These are phyloP conservation scores for Auriscalpium microsporum DNA, from an alignment of 768 basidiomycete species.

Conservation along the genomic window DNA sequence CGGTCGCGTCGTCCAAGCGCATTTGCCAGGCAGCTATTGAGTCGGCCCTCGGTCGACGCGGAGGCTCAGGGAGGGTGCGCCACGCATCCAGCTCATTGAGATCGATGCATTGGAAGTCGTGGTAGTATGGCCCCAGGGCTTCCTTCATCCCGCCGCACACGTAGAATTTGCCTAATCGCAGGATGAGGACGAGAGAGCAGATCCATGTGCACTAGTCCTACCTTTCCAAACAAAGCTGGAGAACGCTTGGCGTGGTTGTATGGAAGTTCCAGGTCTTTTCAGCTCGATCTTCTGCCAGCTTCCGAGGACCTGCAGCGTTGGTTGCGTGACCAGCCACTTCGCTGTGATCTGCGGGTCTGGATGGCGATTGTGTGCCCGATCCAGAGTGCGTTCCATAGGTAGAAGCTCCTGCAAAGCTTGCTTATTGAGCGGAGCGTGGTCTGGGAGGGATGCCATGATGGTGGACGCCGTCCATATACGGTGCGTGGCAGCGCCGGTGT, in stretches of 20 bases:
- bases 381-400: background rate
- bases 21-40: conserved; percentile 9
- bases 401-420: background rate
- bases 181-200: background rate
- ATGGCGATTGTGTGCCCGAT: conserved; percentile 2
- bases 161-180: conserved; percentile 11
- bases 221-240: conserved; percentile 8
- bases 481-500: conserved; percentile 25
- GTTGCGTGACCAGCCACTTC: conserved; percentile 1
- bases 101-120: conserved; percentile 17
- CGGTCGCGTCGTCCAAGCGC: conserved; percentile 18
- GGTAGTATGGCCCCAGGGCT: conserved; percentile 8
- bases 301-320: conserved; percentile 25
- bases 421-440: background rate
- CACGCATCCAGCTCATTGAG: conserved; percentile 12
- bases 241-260: conserved; percentile 16
- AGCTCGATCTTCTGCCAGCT: conserved; percentile 28
- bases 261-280: conserved; percentile 21
- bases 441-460: background rate
- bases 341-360: conserved; percentile 11
- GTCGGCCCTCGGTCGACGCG: background rate
- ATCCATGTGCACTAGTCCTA: background rate
- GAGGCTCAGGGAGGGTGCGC: conserved; percentile 14
- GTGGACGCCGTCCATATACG: conserved; percentile 16
- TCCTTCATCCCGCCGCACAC: conserved; percentile 11